A percentile compares a stretch with the other conserved stretches of the same genome.
Conservation (phyloP, 306 rosid species). For the Prunus kanzakura region DNA sequence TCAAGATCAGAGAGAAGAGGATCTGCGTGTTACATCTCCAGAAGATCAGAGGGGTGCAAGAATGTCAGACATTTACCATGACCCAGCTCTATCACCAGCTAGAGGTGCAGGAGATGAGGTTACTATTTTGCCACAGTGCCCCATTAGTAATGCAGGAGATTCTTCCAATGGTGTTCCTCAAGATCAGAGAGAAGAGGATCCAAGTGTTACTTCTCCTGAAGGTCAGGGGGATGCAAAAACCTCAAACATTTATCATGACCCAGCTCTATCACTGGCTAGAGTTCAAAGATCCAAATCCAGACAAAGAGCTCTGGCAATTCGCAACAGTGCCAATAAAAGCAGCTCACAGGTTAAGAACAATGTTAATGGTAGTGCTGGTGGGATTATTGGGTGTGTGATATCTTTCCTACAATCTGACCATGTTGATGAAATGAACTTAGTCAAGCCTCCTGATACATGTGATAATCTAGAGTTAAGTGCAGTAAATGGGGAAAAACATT, state of each 20-base stretch:
- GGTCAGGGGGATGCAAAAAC: slow-evolving; percentile 22
- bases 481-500: slow-evolving; percentile 18
- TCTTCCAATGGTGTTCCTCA: slow-evolving; percentile 38
- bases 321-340: slow-evolving; percentile 52
- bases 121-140: slow-evolving; percentile 37
- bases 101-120: slow-evolving; percentile 31
- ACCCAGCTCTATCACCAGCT: slow-evolving; percentile 56
- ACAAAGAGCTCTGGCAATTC: slow-evolving; percentile 76
- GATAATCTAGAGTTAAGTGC: slow-evolving; percentile 27
- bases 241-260: slow-evolving; percentile 44
- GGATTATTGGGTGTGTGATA: slow-evolving; percentile 31
- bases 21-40: slow-evolving; percentile 27
- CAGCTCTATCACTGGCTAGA: slow-evolving; percentile 65
- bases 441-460: slow-evolving; percentile 33
- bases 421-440: slow-evolving; percentile 33
- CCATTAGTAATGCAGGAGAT: slow-evolving; percentile 38
- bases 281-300: slow-evolving; percentile 83
- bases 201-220: slow-evolving; percentile 24
- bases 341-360: slow-evolving; percentile 28
- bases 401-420: slow-evolving; percentile 35
- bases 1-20: slow-evolving; percentile 35
- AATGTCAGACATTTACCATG: slow-evolving; percentile 35
- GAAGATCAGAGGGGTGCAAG: slow-evolving; percentile 25
- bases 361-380: slow-evolving; percentile 30
- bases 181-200: slow-evolving; percentile 35